Evolutionary conservation across 169 alveolate genomes (phyloP).

Genomic region (Prorocentrum cordatum): DNA sequence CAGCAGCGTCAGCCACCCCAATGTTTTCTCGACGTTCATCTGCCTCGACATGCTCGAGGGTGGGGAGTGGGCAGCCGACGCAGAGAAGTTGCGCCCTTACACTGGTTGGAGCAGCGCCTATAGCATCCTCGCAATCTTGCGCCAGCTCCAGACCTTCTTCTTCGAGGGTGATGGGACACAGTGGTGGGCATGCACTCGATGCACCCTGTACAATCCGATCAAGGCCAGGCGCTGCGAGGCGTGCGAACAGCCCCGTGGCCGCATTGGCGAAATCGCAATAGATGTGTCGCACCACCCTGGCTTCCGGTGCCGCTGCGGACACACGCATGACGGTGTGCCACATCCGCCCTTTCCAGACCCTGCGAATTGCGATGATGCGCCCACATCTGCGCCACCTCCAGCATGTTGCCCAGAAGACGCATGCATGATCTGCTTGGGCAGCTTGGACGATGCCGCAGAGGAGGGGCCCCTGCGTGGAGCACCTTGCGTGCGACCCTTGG

Average conservation of each 20-base stretch:
- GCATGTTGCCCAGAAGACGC: not conserved
- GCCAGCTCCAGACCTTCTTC: constrained; percentile 34
- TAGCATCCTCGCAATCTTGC: constrained; percentile 23
- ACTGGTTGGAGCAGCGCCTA: constrained; percentile 35
- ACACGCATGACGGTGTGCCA: not conserved
- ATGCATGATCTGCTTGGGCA: constrained; percentile 9
- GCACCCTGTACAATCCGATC: constrained; percentile 25
- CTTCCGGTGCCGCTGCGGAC: constrained; percentile 17
- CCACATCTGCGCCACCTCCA: not conserved
- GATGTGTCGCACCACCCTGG: not conserved
- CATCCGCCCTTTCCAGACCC: constrained; percentile 8
- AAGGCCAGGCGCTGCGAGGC: constrained; percentile 3
- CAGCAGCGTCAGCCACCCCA: constrained; percentile 16
- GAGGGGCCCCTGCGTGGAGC: not conserved
- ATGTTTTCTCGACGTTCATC: constrained; percentile 23
- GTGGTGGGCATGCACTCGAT: constrained; percentile 11
- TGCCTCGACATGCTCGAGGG: constrained; percentile 38
- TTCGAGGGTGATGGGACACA: constrained; percentile 24
- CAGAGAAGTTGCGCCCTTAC: constrained; percentile 13
- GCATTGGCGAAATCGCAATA: not conserved
- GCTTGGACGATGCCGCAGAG: constrained; percentile 6
- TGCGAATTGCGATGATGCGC: constrained; percentile 18
- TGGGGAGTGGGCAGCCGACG: constrained; percentile 31
- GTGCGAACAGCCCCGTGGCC: not conserved
- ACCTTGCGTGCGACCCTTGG: constrained; percentile 12